phyloP scores from a whole-genome alignment of 306 rosid species.

The Inga leiocalycina region DNA sequence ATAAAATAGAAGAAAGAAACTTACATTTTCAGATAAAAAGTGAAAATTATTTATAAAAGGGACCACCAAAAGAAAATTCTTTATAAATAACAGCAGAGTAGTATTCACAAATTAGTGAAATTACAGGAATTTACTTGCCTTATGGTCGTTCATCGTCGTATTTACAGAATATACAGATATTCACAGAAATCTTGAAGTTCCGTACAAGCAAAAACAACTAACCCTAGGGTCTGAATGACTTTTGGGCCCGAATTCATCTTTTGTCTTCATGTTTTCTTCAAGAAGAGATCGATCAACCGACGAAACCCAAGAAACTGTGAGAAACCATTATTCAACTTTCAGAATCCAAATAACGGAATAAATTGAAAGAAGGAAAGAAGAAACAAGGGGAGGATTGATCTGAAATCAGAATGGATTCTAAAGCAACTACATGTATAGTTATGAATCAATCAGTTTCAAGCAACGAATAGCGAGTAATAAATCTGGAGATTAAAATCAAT shows the following conservation, averaged over 20 bases:
- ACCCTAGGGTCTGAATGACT: not conserved
- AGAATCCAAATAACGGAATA: not conserved
- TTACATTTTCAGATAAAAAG: too few relatives aligned
- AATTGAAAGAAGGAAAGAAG: not conserved
- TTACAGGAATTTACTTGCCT: not conserved
- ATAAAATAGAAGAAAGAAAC: too few relatives aligned
- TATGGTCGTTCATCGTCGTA: not conserved
- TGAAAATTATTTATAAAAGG: too few relatives aligned
- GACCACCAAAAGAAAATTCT: too few relatives aligned
- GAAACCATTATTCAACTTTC: not conserved
- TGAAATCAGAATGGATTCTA: not conserved
- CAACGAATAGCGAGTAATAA: not conserved
- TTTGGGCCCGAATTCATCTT: not conserved
- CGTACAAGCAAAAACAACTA: not conserved
- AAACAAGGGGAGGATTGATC: not conserved
- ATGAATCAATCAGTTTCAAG: not conserved
- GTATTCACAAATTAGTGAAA: not conserved
- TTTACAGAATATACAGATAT: not conserved
- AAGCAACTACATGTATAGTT: not conserved
- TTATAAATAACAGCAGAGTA: too few relatives aligned
- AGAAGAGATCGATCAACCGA: slow-evolving; percentile 45
- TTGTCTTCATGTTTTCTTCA: not conserved
- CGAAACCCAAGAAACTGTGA: slow-evolving; percentile 56
- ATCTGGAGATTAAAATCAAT: not conserved
- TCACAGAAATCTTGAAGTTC: not conserved